Conservation (phyloP, 495 filamentous ascomycete genomes). For the Hapsidospora chrysogenum region DNA sequence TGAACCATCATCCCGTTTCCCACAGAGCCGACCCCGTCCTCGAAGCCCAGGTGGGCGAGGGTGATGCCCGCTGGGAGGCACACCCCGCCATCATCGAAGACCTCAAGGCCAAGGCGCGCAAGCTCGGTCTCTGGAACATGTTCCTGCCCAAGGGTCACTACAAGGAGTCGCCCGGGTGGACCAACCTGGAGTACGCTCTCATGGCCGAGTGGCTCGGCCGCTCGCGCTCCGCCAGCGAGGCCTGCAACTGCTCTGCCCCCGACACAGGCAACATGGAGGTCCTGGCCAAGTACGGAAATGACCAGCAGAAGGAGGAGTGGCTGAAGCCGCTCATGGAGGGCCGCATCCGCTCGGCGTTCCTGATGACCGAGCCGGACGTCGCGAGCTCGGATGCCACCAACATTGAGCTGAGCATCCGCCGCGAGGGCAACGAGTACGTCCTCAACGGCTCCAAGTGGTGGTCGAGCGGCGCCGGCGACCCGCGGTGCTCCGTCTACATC, state of each 20-base stretch:
- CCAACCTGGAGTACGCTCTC: conserved; percentile 80
- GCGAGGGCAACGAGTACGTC: conserved; percentile 67
- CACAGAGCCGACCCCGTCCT: conserved; percentile 54
- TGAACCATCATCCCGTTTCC: neutral
- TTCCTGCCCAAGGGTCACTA: conserved; percentile 92
- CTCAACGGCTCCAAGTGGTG: conserved; percentile 96
- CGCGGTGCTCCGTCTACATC: conserved; percentile 75
- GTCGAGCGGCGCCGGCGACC: conserved; percentile 83
- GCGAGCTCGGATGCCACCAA: conserved; percentile 82
- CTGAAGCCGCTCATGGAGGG: conserved; percentile 70
- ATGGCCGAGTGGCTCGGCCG: conserved; percentile 85
- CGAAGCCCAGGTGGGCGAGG: conserved; percentile 61
- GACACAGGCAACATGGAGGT: conserved; percentile 97
- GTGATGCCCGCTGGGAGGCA: conserved; percentile 53
- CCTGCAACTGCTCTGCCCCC: conserved; percentile 79
- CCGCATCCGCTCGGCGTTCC: conserved; percentile 72
- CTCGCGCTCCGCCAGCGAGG: conserved; percentile 65
- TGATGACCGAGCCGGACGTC: conserved; percentile 84
- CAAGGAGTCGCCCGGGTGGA: conserved; percentile 79
- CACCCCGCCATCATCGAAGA: conserved; percentile 74
- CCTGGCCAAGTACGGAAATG: conserved; percentile 80
- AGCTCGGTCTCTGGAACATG: conserved; percentile 94
- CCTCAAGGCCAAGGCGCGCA: conserved; percentile 67
- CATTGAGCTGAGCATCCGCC: conserved; percentile 65
- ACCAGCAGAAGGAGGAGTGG: conserved; percentile 80